A percentile compares a stretch with the other conserved stretches of the same genome.
These are phyloP conservation scores for Fusarium tanahbumbuense DNA, from an alignment of 2,329 filamentous ascomycete species.

Conservation along the genomic window DNA sequence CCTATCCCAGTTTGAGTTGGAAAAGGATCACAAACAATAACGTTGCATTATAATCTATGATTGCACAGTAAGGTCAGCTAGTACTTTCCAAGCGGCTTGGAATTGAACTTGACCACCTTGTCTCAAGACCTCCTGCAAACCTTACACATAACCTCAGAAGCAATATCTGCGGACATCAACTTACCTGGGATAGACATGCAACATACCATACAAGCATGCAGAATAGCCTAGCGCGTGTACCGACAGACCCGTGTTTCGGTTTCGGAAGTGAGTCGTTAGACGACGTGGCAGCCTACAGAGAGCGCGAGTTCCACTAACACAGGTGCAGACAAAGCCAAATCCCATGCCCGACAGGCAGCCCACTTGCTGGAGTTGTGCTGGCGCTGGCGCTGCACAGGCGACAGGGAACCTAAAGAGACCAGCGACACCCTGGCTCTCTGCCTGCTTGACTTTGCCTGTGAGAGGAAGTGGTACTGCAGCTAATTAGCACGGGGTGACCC, in stretches of 20 bases:
- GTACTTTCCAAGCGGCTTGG: background rate
- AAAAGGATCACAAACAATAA: background rate
- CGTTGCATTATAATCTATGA: background rate
- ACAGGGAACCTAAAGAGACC: conserved; percentile 3
- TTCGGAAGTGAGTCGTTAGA: conserved; percentile 31
- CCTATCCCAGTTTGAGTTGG: background rate
- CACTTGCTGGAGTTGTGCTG: conserved; percentile 18
- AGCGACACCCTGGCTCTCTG: background rate
- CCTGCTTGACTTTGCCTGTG: conserved; percentile 1
- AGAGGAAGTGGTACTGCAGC: background rate
- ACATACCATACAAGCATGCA: background rate
- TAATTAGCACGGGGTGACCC: conserved; percentile 12
- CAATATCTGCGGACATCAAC: background rate
- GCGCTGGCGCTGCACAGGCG: conserved; percentile 16
- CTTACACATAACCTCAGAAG: background rate
- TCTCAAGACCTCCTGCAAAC: conserved; percentile 5
- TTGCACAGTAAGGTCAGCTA: background rate
- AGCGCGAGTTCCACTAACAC: conserved; percentile 27
- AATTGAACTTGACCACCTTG: conserved; percentile 4
- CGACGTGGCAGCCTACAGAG: conserved; percentile 40
- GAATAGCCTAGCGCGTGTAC: conserved; percentile 11
- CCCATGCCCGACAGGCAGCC: conserved; percentile 12
- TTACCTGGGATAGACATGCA: conserved; percentile 1
- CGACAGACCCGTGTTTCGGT: conserved; percentile 27
- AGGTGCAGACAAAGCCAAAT: conserved; percentile 13